Evolutionary conservation across 768 basidiomycete genomes (phyloP), one percentile per base, ranked within the genome.

Genomic region (Panaeolus papilionaceus): DNA sequence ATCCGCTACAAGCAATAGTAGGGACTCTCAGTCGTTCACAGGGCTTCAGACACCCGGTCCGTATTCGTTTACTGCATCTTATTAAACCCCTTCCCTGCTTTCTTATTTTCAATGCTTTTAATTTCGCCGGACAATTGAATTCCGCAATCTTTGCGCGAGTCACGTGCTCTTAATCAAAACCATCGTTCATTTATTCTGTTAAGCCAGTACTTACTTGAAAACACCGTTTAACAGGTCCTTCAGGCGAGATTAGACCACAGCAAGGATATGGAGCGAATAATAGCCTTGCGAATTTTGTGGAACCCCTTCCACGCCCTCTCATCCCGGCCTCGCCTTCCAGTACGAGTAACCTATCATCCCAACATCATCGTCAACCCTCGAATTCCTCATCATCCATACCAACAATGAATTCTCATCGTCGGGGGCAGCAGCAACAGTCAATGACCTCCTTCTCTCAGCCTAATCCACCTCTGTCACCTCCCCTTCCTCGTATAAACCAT

Each of bases 231-330:
- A 58, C 63, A 91, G 90, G 86, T 12, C 81, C 86, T 4, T 93
- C 92, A 7, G 81, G 86, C 10, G 90, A 92, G 78, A 83, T 92
- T 64, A 85, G 89, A 61, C 85, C 91, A 11, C 83, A 87, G 71
- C 82, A 84, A 68, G 89, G 89, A 68, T 75, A 81, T 88, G 67
- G 85, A 90, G 40, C 75, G 66, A 67, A 75, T 71, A 70, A 71
- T 63, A 66, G 65, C n/a, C 69, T 74, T 5, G 69, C 70, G 14
- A 68, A 74, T 39, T 75, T 73, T 61, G 74, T 78, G 67, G 76
- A 75, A 67, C 71, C 74, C 0, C 64, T 76, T 11, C 76, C 77
- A 3, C 72, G 71, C 37, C 70, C 76, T 7, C 70, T 76, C 7
- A 68, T 75, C 3, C 72, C 74, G 18, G 61, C 73, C 7, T 62